Conservation (phyloP, 108 stramenopile species). For the Fistulifera pelliculosa region DNA sequence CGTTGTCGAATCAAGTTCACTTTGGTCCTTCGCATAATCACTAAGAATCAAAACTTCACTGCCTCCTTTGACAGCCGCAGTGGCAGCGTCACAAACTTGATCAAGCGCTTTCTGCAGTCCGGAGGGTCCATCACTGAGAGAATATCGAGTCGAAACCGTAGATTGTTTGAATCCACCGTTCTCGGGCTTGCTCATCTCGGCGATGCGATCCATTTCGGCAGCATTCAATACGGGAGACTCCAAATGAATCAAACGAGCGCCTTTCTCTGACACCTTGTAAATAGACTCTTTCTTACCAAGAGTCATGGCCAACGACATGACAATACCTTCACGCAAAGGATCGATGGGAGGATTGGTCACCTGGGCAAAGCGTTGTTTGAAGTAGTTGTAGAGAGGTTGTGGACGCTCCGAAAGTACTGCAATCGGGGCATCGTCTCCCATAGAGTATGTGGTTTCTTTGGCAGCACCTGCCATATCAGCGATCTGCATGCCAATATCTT, state of each 20-base stretch:
- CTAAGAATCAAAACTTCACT: constrained; percentile 87
- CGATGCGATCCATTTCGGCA: constrained; percentile 65
- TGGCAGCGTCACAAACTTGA: constrained; percentile 75
- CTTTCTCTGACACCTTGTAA: constrained; percentile 82
- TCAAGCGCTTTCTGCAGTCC: constrained; percentile 82
- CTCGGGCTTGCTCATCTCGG: constrained; percentile 35
- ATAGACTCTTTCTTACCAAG: constrained; percentile 91
- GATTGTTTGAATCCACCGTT: constrained; percentile 75
- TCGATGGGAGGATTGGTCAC: constrained; percentile 99
- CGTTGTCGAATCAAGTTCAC: constrained; percentile 48
- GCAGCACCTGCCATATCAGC: constrained; percentile 88
- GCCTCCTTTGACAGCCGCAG: constrained; percentile 70
- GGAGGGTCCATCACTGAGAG: constrained; percentile 64
- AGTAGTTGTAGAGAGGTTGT: constrained; percentile 91
- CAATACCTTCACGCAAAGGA: constrained; percentile 93
- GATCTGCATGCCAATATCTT: constrained; percentile 96
- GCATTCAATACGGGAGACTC: constrained; percentile 70
- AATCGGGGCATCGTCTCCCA: constrained; percentile 97
- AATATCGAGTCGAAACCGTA: constrained; percentile 80
- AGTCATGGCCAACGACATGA: constrained; percentile 94
- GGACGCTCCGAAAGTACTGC: constrained; percentile 83
- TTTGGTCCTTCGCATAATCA: constrained; percentile 61
- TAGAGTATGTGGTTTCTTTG: constrained; percentile 95
- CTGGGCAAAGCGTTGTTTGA: constrained; percentile 95
- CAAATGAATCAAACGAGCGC: constrained; percentile 77